Base-by-base conservation (phyloP, 495 filamentous ascomycete species). In the Pseudevernia furfuracea region DNA sequence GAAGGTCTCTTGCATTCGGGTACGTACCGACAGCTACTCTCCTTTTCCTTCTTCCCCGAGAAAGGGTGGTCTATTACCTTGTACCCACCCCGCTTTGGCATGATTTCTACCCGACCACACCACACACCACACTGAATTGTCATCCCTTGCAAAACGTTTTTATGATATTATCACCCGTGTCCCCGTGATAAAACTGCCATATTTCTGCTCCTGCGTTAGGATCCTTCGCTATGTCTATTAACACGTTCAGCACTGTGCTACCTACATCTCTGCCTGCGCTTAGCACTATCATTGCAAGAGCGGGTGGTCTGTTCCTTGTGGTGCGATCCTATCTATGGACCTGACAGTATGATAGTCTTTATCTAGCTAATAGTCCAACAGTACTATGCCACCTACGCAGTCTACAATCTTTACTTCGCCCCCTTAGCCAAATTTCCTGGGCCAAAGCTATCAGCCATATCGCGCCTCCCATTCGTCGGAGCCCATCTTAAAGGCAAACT, bases 371-470 rank as follows among this genome's bases (percentile, higher is more conserved):
- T 7, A 23, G 1, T 10, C 11, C n/a, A 9, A 48, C 21, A 58
- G 56, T 58, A 58, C 56, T 37, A 58, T 39, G 30, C 17, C 9
- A 37, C 19, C 21, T 58, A 11, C 23, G 41, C 60, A 36, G 28
- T 71, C 10, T 74, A 71, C 66, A 73, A 74, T 48, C 34, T 75
- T 44, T 73, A 66, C 34, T 72, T 71, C 25, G 69, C 74, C 63
- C 71, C 72, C 1, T 62, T 75, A 17, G 39, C 41, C 19, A 49
- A 59, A 0, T 72, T 67, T 41, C 71, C 73, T 17, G 71, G 72
- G 4, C 72, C 71, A 37, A 25, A 28, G n/a, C 17, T 56, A 2
- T 57, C 38, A 17, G 58, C 58, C 15, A 44, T 58, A 6, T 58
- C 44, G 17, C 43, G 65, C 7, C 44, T 70, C 8, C 65, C 65